Evolutionary conservation across 208 protist genomes (phyloP).

Genomic region (Trypanosoma platydactyli): DNA sequence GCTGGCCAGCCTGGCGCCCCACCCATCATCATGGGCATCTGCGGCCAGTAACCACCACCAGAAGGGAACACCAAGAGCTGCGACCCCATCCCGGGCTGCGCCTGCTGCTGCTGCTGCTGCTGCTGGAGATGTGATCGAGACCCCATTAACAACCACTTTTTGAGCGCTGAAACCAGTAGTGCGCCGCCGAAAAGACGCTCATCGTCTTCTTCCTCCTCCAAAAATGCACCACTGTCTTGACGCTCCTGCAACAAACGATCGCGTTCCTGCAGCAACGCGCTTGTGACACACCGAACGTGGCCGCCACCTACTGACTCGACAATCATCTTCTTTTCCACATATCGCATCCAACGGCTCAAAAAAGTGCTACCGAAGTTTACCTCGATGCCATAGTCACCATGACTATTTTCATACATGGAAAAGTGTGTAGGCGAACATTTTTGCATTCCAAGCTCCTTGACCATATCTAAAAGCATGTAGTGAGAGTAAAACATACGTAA

Average conservation of each 20-base stretch:
- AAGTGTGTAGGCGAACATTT: constrained; percentile 16
- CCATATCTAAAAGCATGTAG: constrained; percentile 65
- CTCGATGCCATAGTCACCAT: constrained; percentile 57
- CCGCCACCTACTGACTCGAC: constrained; percentile 72
- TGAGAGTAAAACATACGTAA: constrained; percentile 72
- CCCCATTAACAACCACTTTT: constrained; percentile 43
- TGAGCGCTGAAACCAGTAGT: constrained; percentile 39
- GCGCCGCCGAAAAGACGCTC: constrained; percentile 58
- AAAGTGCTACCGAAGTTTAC: constrained; percentile 60
- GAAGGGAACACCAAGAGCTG: constrained; percentile 13
- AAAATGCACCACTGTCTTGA: constrained; percentile 51
- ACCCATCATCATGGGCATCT: constrained; percentile 29
- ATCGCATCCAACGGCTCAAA: constrained; percentile 71
- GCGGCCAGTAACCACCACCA: constrained; percentile 18
- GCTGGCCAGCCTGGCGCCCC: constrained; percentile 13
- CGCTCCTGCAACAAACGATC: constrained; percentile 78
- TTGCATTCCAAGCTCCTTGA: constrained; percentile 55
- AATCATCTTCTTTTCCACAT: constrained; percentile 65
- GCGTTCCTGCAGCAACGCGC: constrained; percentile 35
- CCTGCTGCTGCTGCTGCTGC: constrained; percentile 13
- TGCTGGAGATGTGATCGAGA: constrained; percentile 8
- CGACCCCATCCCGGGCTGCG: background rate
- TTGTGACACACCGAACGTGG: constrained; percentile 52
- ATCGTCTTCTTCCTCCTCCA: constrained; percentile 78
- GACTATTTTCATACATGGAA: constrained; percentile 31